Evolutionary conservation across 768 basidiomycete genomes (phyloP), one percentile per base, ranked within the genome.

Genomic region (Clathrus columnatus): DNA sequence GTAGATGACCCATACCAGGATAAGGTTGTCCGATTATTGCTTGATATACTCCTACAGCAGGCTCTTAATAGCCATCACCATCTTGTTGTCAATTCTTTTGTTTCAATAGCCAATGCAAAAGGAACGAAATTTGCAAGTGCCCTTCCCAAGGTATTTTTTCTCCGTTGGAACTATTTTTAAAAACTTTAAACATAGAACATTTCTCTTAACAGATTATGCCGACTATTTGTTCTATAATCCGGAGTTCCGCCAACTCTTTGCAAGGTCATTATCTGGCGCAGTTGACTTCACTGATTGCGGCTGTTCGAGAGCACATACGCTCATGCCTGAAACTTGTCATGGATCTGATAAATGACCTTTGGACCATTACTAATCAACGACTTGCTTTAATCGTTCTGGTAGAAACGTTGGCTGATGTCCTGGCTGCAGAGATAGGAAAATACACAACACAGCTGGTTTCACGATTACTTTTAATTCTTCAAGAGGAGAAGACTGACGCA

Each of bases 101-200:
- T 98, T 89, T 86, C 91, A 46, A 98, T 99, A 59, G 98, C 97
- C 79, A 93, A 94, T 69, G 96, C 92, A 0, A 93, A 98, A 65
- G 93, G 95, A 10, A 72, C 97, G 65, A 92, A 93, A 75, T 96
- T 92, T 67, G 93, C 95, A 16, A 81, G 88, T 1, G 97, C 96
- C 70, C 71, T 99, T 21, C 90, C 95, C 41, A 93, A 96, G 75
- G 91, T 91, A 65, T 49, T 67, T 52, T 11, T 17, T 26, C 23
- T 51, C 68, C 60, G 20, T 49, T 21, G 44, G 27, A n/a, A 26
- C 16, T 51, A 53, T 23, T 7, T 56, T 11, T n/a, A n/a, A n/a
- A n/a, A n/a, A n/a, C n/a, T n/a, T n/a, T n/a, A n/a, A n/a, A n/a
- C n/a, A n/a, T n/a, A n/a, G n/a, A n/a, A n/a, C n/a, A n/a, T 7